Base-by-base conservation (phyloP, 1,284 basidiomycete species). In the Coniferiporia sulphurascens region DNA sequence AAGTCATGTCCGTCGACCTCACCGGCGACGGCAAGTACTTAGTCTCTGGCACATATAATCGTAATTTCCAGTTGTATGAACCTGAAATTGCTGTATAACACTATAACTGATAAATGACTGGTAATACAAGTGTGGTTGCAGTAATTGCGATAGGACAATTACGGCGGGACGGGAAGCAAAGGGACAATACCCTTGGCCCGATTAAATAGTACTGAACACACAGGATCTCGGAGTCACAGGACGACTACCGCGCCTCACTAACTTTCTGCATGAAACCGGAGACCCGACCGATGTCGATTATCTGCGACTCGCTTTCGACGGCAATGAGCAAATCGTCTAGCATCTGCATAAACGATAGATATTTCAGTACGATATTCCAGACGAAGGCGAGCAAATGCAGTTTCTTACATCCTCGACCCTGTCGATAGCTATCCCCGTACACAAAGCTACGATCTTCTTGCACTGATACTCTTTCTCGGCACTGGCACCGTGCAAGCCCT, bases 1-100 rank as follows among this genome's bases (percentile, higher is more conserved):
- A 98, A 73, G 95, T 98, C 61, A 99, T 99, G 97, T 94, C 91
- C 38, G 94, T 96, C 35, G 97, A 99, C 71, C 79, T 98, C 22
- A 85, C 87, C 21, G 77, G 79, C 62, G 91, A 97, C 69, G 93
- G 87, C 21, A 87, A 87, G 68, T 82, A 93, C 69, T 82, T 98
- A 48, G 95, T 89, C 2, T 90, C 87, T 9, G 95, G 93, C 32
- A 95, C 93, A 59, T 97, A 93, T 72, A 94, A 92, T 74, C 81
- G 95, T 63, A 94, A 91, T 71, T 97, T 94, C 81, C 95, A 97
- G 72, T 76, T 98, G 55, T 97, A 91, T 72, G 80, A 86, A 57
- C 89, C 82, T 54, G 90, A 84, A 71, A 87, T 80, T 66, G 66
- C 62, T 61, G 69, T 65, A 60, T 72, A 68, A 62, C 52, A 68